Evolutionary conservation across 2,329 filamentous ascomycete species (phyloP), one percentile per base, ranked within the genome.

Genomic region (Pseudocercospora crystallina): DNA sequence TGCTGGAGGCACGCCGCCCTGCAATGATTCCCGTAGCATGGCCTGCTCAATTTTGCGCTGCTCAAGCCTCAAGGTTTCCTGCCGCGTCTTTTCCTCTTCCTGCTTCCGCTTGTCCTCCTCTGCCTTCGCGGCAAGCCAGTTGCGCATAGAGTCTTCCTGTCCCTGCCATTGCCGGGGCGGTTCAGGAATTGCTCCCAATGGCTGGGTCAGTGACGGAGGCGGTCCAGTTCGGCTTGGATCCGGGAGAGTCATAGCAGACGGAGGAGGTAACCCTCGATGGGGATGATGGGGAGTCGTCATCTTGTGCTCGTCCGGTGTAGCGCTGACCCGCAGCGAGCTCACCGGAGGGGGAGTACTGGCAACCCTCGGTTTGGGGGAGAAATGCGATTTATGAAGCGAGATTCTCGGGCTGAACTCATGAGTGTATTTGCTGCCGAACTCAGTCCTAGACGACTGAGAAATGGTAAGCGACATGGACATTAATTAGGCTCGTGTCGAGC

Each of bases 251-350:
- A 80, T 78, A 49, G 76, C 74, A 57, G 76, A 73, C 29, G 76
- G 77, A 56, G 76, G 77, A 66, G 77, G 77, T 39, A 80, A 67
- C 43, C 77, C 77, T 64, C 77, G 72, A 66, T 80, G 77, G 61
- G 76, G 71, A 66, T 79, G 72, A 66, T 79, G 77, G 61, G 76
- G 72, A 46, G 73, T 76, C 57, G 74, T 71, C 76, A 79, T 79
- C 44, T 60, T 72, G 62, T 40, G 29, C 29, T 66, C 65, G 59
- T 54, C 49, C 37, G 48, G 44, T 35, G 66, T 67, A 53, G 64
- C 66, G 68, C 69, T 71, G 65, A 64, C 69, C 66, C 66, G 68
- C 66, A 74, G 69, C 66, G 71, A 64, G 53, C 63, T 65, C 58
- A 64, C 65, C 54, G 67, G 53, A 43, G 58, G 54, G 41, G 51